A percentile compares a stretch with the other conserved stretches of the same genome.
Conservation (phyloP, 2,329 filamentous ascomycete genomes). For the Sarocladium strictum region DNA sequence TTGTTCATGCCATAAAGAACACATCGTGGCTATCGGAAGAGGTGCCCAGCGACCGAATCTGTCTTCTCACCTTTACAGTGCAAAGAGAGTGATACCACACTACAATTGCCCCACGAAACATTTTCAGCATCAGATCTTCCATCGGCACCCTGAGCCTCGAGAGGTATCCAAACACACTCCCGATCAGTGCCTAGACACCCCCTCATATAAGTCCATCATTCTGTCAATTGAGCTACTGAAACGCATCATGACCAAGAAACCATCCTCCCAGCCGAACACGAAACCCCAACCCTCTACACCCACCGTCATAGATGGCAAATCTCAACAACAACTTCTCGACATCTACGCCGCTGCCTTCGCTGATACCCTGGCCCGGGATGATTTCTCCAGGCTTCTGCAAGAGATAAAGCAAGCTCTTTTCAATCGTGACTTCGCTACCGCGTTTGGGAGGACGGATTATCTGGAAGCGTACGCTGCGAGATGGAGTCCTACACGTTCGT, state of each 20-base stretch:
- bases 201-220: no score
- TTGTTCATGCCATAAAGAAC: no score
- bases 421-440: constrained; percentile 73
- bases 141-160: not conserved
- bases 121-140: not conserved
- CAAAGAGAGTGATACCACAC: no score
- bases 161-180: not conserved
- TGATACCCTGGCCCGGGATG: constrained; percentile 37
- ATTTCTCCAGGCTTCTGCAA: constrained; percentile 59
- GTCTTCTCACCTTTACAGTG: no score
- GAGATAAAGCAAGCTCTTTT: constrained; percentile 82
- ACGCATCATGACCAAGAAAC: constrained; percentile 7
- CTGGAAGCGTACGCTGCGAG: constrained; percentile 79
- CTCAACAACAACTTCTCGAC: constrained; percentile 65
- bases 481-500: constrained; percentile 82
- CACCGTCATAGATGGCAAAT: constrained; percentile 10
- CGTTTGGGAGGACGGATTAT: constrained; percentile 67
- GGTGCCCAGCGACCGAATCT: no score
- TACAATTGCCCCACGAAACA: constrained; percentile 6
- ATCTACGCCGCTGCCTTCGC: constrained; percentile 64
- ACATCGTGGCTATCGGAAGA: no score
- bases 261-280: not conserved
- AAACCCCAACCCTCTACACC: not conserved
- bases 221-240: not conserved
- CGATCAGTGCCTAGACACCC: no score